These are phyloP conservation scores for Cucurbita ficifolia DNA, from an alignment of 306 rosid species.

Conservation along the genomic window DNA sequence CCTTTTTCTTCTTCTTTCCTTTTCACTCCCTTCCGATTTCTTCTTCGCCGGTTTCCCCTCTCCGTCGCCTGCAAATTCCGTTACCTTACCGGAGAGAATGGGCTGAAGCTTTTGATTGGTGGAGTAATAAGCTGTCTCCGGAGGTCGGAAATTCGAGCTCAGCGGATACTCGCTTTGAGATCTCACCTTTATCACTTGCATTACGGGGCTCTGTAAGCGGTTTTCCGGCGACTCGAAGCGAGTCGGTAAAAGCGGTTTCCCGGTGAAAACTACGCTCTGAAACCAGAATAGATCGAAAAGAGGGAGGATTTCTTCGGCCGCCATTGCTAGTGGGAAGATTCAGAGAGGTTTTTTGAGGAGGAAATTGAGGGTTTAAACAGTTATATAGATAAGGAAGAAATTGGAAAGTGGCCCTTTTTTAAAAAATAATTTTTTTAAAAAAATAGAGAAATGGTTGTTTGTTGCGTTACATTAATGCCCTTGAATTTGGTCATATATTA, in stretches of 20 bases:
- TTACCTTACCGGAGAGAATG: slow-evolving; percentile 32
- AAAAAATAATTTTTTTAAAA: no score
- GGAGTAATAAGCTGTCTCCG: neutral
- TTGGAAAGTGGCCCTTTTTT: neutral
- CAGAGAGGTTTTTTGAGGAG: neutral
- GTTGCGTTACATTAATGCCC: neutral
- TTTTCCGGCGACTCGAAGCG: neutral
- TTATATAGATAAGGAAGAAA: neutral
- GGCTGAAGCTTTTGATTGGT: slow-evolving; percentile 22
- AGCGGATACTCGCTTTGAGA: slow-evolving; percentile 34
- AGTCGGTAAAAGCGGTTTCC: slow-evolving; percentile 12
- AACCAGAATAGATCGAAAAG: slow-evolving; percentile 58
- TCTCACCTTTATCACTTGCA: slow-evolving; percentile 14
- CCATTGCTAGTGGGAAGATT: slow-evolving; percentile 9
- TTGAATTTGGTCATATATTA: neutral
- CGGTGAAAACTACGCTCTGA: slow-evolving; percentile 20
- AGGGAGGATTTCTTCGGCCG: slow-evolving; percentile 40
- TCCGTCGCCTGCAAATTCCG: slow-evolving; percentile 9
- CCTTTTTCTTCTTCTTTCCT: neutral
- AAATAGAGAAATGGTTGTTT: neutral
- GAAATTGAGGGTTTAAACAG: neutral
- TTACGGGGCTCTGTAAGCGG: slow-evolving; percentile 1
- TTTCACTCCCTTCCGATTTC: slow-evolving; percentile 3
- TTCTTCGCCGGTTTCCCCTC: slow-evolving; percentile 1
- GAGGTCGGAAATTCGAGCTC: neutral